Conservation (phyloP, 208 protist genomes). For the Wallacemonas sp. region DNA sequence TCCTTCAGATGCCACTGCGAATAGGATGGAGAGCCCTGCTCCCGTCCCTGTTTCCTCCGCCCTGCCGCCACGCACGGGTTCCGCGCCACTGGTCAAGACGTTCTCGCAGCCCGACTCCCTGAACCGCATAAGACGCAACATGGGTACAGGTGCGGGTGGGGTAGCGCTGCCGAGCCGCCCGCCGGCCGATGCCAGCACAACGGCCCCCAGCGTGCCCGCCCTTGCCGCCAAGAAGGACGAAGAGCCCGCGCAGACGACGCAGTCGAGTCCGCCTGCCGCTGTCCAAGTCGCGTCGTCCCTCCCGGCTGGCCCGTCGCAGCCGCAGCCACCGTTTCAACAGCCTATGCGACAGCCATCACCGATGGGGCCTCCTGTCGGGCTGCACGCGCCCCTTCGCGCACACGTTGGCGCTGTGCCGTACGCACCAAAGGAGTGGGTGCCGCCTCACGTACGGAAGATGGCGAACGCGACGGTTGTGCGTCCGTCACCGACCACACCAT, state of each 20-base stretch:
- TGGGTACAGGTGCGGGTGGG: background rate
- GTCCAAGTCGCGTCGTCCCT: too few relatives aligned
- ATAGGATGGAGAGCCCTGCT: too few relatives aligned
- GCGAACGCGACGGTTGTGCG: background rate
- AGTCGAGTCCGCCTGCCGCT: background rate
- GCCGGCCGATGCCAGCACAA: background rate
- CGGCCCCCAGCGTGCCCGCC: background rate
- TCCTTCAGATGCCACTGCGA: too few relatives aligned
- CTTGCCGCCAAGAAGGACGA: background rate
- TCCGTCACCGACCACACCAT: conserved; percentile 27
- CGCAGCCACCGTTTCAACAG: conserved; percentile 13
- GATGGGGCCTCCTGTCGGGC: background rate
- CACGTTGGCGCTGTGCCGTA: background rate
- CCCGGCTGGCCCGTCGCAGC: background rate
- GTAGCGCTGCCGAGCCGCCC: conserved; percentile 1
- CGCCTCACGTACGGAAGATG: background rate
- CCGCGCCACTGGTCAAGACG: conserved; percentile 6
- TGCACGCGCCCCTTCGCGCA: background rate
- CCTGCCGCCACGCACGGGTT: conserved; percentile 2
- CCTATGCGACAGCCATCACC: conserved; percentile 12
- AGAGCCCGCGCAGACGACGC: background rate
- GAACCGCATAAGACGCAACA: background rate
- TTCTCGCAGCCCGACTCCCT: background rate
- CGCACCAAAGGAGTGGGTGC: conserved; percentile 12
- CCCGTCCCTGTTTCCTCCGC: background rate